Evolutionary conservation across 768 basidiomycete genomes (phyloP).

Genomic region (Lanmaoa rubissima): DNA sequence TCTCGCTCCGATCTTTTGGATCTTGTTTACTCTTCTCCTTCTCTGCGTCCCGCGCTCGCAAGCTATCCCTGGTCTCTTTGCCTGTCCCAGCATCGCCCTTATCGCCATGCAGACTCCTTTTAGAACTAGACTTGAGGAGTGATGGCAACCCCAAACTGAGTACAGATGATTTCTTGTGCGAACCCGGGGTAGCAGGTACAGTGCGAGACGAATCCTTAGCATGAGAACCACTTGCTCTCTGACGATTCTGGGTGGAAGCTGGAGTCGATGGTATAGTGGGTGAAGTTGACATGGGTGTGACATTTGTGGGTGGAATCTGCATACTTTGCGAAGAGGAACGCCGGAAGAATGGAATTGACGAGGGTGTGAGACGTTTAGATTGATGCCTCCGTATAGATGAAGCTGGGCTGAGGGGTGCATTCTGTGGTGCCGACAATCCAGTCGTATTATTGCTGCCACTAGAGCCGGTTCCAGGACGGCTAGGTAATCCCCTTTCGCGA

Average conservation of each 20-base stretch:
- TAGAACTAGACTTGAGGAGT: slow-evolving; percentile 81
- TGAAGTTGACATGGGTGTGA: slow-evolving; percentile 42
- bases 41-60: slow-evolving; percentile 41
- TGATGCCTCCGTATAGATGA: slow-evolving; percentile 66
- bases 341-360: slow-evolving; percentile 92
- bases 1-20: slow-evolving; percentile 81
- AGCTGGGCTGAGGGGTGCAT: slow-evolving; percentile 69
- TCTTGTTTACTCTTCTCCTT: slow-evolving; percentile 68
- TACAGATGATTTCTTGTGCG: slow-evolving; percentile 80
- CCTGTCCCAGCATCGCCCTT: slow-evolving; percentile 38
- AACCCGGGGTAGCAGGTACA: slow-evolving; percentile 55
- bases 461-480: slow-evolving; percentile 73
- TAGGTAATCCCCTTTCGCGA: slow-evolving; percentile 45
- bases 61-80: slow-evolving; percentile 57
- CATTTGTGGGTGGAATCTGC: slow-evolving; percentile 53
- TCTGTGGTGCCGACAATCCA: slow-evolving; percentile 50
- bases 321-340: slow-evolving; percentile 89
- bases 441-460: slow-evolving; percentile 71
- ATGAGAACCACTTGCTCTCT: slow-evolving; percentile 49
- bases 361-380: slow-evolving; percentile 80
- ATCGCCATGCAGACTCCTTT: slow-evolving; percentile 72
- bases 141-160: slow-evolving; percentile 79
- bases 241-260: slow-evolving; percentile 39
- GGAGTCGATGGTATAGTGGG: slow-evolving; percentile 54
- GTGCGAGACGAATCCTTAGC: slow-evolving; percentile 50